phyloP scores from a whole-genome alignment of 306 rosid species.

The Fragaria ananassa region DNA sequence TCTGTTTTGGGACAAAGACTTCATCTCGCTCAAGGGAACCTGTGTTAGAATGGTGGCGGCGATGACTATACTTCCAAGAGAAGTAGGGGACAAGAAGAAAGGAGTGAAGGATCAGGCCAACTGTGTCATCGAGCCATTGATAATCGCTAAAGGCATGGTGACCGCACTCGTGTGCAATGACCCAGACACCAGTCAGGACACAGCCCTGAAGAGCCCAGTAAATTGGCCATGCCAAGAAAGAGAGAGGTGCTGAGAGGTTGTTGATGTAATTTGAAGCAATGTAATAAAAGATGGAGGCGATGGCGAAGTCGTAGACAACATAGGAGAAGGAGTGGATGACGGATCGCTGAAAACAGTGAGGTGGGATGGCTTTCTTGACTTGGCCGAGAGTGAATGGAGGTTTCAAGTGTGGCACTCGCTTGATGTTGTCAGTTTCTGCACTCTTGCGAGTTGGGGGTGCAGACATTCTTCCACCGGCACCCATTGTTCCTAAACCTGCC shows the following conservation, averaged over 20 bases:
- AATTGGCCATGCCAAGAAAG: constrained; percentile 56
- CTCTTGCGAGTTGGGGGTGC: constrained; percentile 50
- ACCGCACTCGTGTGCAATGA: constrained; percentile 93
- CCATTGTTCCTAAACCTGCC: constrained; percentile 63
- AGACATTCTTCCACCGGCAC: constrained; percentile 87
- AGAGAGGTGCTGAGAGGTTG: constrained; percentile 37
- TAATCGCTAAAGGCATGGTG: constrained; percentile 97
- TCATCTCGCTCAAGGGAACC: constrained; percentile 89
- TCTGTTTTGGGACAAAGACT: constrained; percentile 86
- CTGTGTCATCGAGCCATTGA: constrained; percentile 89
- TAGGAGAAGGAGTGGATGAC: constrained; percentile 58
- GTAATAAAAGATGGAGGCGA: constrained; percentile 40
- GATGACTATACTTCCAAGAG: constrained; percentile 98
- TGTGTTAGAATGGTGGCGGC: constrained; percentile 91
- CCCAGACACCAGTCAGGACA: constrained; percentile 92
- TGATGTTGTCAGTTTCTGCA: constrained; percentile 33
- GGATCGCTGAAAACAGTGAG: constrained; percentile 73
- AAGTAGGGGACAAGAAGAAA: constrained; percentile 88
- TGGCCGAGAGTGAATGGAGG: constrained; percentile 64
- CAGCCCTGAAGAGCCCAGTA: constrained; percentile 69
- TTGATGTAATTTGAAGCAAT: constrained; percentile 44
- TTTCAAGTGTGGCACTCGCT: constrained; percentile 55
- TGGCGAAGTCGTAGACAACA: constrained; percentile 46
- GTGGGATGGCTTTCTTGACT: constrained; percentile 67
- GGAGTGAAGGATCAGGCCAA: constrained; percentile 86